phyloP scores from a whole-genome alignment of 768 basidiomycete genomes.

The Melanogaster broomeanus region DNA sequence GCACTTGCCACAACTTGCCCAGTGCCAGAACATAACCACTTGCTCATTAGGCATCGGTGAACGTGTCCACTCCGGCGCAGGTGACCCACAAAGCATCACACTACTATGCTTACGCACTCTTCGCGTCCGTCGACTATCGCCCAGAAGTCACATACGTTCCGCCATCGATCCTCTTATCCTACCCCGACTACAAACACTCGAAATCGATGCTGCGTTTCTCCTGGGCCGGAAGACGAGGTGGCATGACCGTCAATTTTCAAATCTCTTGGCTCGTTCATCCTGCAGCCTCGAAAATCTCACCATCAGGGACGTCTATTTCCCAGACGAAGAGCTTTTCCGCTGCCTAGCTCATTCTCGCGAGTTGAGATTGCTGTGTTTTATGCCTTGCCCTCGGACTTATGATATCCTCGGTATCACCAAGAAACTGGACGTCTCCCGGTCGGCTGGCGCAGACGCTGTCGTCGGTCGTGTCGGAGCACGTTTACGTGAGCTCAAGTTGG shows the following conservation, averaged over 20 bases:
- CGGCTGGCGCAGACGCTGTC: too few species aligned
- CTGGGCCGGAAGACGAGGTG: background rate
- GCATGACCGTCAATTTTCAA: conserved; percentile 15
- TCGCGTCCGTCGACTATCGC: conserved; percentile 14
- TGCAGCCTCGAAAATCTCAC: conserved; percentile 12
- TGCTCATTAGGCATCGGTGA: conserved; percentile 17
- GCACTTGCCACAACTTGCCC: conserved; percentile 4
- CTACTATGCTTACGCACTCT: conserved; percentile 14
- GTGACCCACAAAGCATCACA: background rate
- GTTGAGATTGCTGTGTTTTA: conserved; percentile 12
- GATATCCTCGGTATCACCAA: conserved; percentile 9
- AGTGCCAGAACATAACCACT: conserved; percentile 20
- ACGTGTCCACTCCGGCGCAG: background rate
- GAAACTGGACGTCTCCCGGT: conserved; percentile 4
- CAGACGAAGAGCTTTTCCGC: conserved; percentile 17
- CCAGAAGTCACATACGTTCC: background rate
- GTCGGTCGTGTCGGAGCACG: background rate
- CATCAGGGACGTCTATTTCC: conserved; percentile 17
- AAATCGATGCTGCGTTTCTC: conserved; percentile 11
- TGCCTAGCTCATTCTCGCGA: conserved; percentile 16
- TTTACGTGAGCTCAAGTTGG: conserved; percentile 18
- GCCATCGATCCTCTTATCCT: conserved; percentile 14
- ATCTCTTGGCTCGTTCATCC: conserved; percentile 16
- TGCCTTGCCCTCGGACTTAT: conserved; percentile 18
- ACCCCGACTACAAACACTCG: conserved; percentile 18